phyloP scores from a whole-genome alignment of 2,329 filamentous ascomycete species.

The Botrytis squamosa region DNA sequence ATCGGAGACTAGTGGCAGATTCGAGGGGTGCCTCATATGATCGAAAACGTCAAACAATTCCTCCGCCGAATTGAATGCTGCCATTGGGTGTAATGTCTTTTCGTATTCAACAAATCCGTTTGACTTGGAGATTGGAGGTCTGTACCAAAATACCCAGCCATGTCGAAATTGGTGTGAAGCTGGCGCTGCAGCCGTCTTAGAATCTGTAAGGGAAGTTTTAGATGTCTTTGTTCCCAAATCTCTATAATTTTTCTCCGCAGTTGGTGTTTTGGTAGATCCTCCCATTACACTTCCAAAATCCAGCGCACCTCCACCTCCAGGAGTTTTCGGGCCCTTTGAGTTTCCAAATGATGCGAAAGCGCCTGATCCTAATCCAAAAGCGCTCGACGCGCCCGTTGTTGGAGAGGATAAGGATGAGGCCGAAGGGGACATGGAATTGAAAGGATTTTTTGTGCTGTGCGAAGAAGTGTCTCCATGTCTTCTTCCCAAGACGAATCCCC shows the following conservation, averaged over 20 bases:
- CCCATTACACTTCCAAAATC: constrained; percentile 65
- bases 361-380: constrained; percentile 90
- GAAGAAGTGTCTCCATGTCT: constrained; percentile 74
- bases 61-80: constrained; percentile 76
- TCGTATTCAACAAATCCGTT: constrained; percentile 88
- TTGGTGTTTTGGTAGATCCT: constrained; percentile 50
- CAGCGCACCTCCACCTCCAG: constrained; percentile 75
- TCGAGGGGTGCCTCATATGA: constrained; percentile 86
- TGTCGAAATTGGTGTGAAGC: constrained; percentile 68
- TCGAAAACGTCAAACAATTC: constrained; percentile 89
- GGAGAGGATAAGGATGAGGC: constrained; percentile 19
- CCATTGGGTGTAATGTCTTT: constrained; percentile 88
- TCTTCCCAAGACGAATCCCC: constrained; percentile 66
- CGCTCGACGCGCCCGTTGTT: constrained; percentile 69
- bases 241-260: constrained; percentile 61
- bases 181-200: constrained; percentile 44
- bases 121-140: constrained; percentile 93
- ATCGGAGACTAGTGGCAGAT: constrained; percentile 87
- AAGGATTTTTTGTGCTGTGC: constrained; percentile 73
- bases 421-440: constrained; percentile 52
- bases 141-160: constrained; percentile 96
- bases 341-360: constrained; percentile 95
- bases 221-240: constrained; percentile 42
- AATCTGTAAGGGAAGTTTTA: constrained; percentile 46
- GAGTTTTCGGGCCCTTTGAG: constrained; percentile 82